phyloP scores from a whole-genome alignment of 192 early-diverging fungal species.

The Glomus cerebriforme region DNA sequence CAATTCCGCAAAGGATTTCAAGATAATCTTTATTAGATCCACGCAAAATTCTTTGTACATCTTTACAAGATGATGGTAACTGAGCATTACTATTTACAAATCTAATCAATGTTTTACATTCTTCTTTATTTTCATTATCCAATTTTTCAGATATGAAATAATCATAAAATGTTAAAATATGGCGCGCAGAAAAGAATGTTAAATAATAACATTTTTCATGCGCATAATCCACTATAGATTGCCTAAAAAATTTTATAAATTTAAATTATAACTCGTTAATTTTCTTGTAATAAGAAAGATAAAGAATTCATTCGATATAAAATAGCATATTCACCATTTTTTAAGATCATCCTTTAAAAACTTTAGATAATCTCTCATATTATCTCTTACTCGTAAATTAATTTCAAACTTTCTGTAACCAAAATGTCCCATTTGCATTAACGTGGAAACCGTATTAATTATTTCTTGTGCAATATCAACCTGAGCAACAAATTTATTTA shows the following conservation, averaged over 20 bases:
- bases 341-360: not conserved
- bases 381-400: not conserved
- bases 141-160: not conserved
- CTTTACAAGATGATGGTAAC: not conserved
- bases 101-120: conserved; percentile 14
- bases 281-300: not conserved
- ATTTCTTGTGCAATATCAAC: not conserved
- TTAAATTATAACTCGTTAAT: not conserved
- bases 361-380: not conserved
- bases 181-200: conserved; percentile 29
- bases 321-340: not conserved
- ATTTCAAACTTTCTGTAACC: not conserved
- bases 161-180: conserved; percentile 29
- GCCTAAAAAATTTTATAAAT: conserved; percentile 7
- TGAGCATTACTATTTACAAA: conserved; percentile 16
- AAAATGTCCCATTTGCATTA: not conserved
- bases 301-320: not conserved
- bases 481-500: not conserved
- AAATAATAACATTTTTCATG: conserved; percentile 31
- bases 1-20: conserved; percentile 1
- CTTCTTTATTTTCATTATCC: not conserved
- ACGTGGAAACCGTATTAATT: not conserved
- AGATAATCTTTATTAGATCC: not conserved
- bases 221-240: not conserved
- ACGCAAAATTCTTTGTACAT: not conserved